A percentile compares a stretch with the other conserved stretches of the same genome.
phyloP scores from a whole-genome alignment of 2,329 filamentous ascomycete genomes.

The Trichophyton rubrum region DNA sequence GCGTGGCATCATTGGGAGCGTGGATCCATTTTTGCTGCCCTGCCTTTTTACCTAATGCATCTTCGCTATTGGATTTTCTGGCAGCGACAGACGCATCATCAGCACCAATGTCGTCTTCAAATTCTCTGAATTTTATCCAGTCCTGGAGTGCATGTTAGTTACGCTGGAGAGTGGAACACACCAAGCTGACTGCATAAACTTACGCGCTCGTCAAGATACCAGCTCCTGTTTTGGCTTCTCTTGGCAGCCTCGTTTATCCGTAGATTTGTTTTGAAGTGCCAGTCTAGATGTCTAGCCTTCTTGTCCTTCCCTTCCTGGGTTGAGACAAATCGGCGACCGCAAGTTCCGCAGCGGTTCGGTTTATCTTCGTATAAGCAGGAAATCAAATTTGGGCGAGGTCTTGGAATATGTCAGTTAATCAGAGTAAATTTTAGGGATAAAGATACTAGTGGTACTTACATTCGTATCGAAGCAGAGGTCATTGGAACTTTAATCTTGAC shows the following conservation, averaged over 20 bases:
- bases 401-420: conserved; percentile 23
- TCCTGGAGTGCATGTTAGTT: conserved; percentile 41
- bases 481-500: conserved; percentile 38
- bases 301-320: conserved; percentile 67
- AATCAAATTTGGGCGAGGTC: conserved; percentile 62
- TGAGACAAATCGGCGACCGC: conserved; percentile 71
- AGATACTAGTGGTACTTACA: conserved; percentile 39
- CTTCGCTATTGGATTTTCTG: conserved; percentile 29
- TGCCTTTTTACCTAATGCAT: conserved; percentile 39
- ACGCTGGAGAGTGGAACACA: not conserved
- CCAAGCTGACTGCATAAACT: conserved; percentile 21
- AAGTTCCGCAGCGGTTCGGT: conserved; percentile 80
- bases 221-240: conserved; percentile 78
- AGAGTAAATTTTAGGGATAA: not conserved
- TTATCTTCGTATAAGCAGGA: conserved; percentile 65
- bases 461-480: conserved; percentile 57
- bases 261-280: conserved; percentile 92
- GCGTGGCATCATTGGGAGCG: conserved; percentile 64
- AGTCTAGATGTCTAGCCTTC: conserved; percentile 90
- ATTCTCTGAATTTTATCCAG: conserved; percentile 78
- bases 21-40: conserved; percentile 60
- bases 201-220: conserved; percentile 84
- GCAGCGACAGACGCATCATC: conserved; percentile 30
- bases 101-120: conserved; percentile 50
- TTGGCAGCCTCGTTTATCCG: conserved; percentile 76